Evolutionary conservation across 2,329 filamentous ascomycete species (phyloP), one percentile per base, ranked within the genome.

Genomic region (Cladorrhinum sp.): DNA sequence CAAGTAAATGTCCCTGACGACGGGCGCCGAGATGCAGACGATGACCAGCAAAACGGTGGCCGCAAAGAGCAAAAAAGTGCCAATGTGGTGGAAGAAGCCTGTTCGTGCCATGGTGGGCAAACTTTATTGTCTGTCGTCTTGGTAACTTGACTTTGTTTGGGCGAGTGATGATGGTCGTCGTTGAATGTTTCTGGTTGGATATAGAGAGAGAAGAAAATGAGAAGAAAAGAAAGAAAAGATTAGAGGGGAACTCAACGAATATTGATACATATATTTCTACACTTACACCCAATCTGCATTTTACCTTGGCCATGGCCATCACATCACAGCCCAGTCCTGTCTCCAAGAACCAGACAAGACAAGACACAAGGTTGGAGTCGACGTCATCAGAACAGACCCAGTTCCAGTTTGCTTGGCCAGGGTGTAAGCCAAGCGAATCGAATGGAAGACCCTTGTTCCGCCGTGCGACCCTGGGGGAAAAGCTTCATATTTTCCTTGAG

Each of bases 11-110:
- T 80, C 67, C 67, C 84, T 76, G 66, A 86, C 78, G 49, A 87
- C 81, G 8, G 86, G 86, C 0, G 85, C 75, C 2, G 84, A 82
- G 63, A 88, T 82, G 63, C 78, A 80, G 59, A 82, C 82, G 64
- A 88, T 75, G 62, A 87, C 72, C 60, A 88, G 77, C 54, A 88
- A 77, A 57, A 85, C 74, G 51, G 80, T 76, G 49, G 84, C 77
- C 36, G 76, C 73, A 60, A 88, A 77, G 54, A 88, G 77, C 67
- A 87, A 72, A 65, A 84, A 79, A 26, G 82, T 82, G 71, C 84
- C 85, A 58, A 86, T 72, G 70, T 85, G 79, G 72, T 85, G 83
- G 65, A 85, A 73, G 66, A 80, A 77, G 61, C 75, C 76, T 60
- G 78, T 80, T 64, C 77, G 64, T 58, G 77, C 79, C 80, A 82